These are phyloP conservation scores for Rhodotorula graminis DNA, from an alignment of 768 basidiomycete species.

Conservation along the genomic window DNA sequence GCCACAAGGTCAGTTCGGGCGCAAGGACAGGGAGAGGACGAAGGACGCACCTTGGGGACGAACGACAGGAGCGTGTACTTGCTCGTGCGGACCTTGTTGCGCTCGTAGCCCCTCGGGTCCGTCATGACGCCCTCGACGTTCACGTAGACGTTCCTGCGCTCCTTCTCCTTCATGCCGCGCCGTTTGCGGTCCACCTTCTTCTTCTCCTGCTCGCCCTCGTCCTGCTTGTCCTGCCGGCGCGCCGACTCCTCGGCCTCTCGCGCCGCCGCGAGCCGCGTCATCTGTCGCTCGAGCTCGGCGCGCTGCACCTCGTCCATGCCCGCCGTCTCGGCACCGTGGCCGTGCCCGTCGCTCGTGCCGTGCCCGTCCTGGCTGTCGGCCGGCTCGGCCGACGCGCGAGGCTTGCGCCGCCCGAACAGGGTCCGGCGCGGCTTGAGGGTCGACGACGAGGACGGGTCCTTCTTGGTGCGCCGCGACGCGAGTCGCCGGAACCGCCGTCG, in stretches of 20 bases:
- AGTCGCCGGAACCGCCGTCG: constrained; percentile 34
- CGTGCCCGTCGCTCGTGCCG: constrained; percentile 9
- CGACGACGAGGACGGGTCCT: background rate
- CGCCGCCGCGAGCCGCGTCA: constrained; percentile 36
- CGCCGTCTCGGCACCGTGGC: constrained; percentile 1
- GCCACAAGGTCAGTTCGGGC: background rate
- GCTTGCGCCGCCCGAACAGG: constrained; percentile 16
- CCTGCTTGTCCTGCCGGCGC: constrained; percentile 33
- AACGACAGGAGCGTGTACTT: constrained; percentile 90
- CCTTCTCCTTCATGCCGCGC: constrained; percentile 52
- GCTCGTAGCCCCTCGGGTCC: constrained; percentile 57
- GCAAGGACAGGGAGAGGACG: background rate
- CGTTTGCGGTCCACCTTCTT: constrained; percentile 54
- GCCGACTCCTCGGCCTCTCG: constrained; percentile 39
- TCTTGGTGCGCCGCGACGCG: constrained; percentile 14
- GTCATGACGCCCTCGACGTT: constrained; percentile 69
- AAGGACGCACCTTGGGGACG: constrained; percentile 60
- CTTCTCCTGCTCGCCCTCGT: constrained; percentile 11
- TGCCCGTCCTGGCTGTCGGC: constrained; percentile 24
- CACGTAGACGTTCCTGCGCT: constrained; percentile 67
- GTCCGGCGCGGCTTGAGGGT: constrained; percentile 24
- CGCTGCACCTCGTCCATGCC: constrained; percentile 22
- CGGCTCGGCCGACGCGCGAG: constrained; percentile 1
- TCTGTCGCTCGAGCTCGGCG: constrained; percentile 30
- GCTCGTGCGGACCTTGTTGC: constrained; percentile 91